These are phyloP conservation scores for Fusarium equiseti DNA, from an alignment of 2,329 filamentous ascomycete species.

Conservation along the genomic window DNA sequence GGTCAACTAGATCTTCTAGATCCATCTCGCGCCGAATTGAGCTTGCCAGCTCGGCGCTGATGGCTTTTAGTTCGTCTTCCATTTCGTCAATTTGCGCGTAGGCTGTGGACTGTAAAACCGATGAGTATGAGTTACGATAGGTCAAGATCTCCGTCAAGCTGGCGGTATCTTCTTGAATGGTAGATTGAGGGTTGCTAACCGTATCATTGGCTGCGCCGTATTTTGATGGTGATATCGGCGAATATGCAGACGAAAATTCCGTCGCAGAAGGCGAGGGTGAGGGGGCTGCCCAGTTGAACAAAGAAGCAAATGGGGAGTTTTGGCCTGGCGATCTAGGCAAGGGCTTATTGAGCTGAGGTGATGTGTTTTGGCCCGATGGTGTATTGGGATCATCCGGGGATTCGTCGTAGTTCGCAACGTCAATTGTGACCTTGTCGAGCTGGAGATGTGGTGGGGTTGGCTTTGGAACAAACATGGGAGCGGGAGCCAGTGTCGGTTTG, in stretches of 20 bases:
- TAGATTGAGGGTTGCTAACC: conserved; percentile 49
- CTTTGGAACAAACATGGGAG: conserved; percentile 64
- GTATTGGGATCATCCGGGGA: conserved; percentile 44
- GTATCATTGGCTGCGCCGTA: conserved; percentile 52
- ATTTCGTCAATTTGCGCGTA: conserved; percentile 80
- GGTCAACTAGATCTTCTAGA: conserved; percentile 91
- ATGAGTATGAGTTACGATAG: conserved; percentile 65
- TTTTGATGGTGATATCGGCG: conserved; percentile 61
- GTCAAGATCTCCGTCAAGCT: conserved; percentile 57
- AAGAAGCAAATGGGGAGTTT: conserved; percentile 61
- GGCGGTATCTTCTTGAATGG: conserved; percentile 54
- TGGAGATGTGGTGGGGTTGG: conserved; percentile 65
- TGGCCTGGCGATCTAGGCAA: conserved; percentile 66
- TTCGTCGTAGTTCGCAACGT: conserved; percentile 45
- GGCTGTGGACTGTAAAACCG: conserved; percentile 60
- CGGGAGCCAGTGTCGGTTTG: conserved; percentile 58
- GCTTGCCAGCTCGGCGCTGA: conserved; percentile 90
- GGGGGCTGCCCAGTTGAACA: conserved; percentile 66
- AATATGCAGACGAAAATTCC: conserved; percentile 66
- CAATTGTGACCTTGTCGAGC: conserved; percentile 58
- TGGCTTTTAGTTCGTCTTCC: conserved; percentile 93
- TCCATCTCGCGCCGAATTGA: conserved; percentile 98
- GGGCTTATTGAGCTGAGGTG: conserved; percentile 64
- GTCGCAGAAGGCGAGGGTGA: conserved; percentile 63
- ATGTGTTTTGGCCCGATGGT: conserved; percentile 44